Evolutionary conservation across 2,329 filamentous ascomycete genomes (phyloP).

Genomic region (Aspergillus viridinutans): DNA sequence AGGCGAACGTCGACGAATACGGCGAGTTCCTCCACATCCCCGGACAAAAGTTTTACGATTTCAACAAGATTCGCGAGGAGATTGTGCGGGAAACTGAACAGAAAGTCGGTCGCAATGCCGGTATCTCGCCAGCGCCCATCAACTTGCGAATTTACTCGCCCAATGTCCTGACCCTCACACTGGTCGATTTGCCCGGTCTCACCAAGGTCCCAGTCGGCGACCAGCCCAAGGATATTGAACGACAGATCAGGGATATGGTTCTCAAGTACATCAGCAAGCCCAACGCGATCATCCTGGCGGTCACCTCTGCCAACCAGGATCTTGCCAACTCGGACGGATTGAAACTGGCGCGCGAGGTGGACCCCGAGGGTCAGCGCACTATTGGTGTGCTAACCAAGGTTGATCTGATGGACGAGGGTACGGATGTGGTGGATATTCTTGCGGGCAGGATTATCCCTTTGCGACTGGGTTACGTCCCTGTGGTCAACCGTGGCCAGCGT

Average conservation of each 20-base stretch:
- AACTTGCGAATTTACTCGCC: constrained; percentile 98
- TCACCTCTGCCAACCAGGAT: constrained; percentile 95
- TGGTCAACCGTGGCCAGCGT: constrained; percentile 95
- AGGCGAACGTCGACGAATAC: constrained; percentile 93
- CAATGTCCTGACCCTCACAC: constrained; percentile 91
- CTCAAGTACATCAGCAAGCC: constrained; percentile 98
- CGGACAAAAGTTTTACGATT: constrained; percentile 95
- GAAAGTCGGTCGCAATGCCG: constrained; percentile 93
- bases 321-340: constrained; percentile 97
- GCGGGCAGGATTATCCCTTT: constrained; percentile 95
- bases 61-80: constrained; percentile 97
- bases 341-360: constrained; percentile 93
- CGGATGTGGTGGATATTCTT: constrained; percentile 96
- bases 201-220: constrained; percentile 97
- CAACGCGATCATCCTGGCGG: constrained; percentile 95
- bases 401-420: constrained; percentile 97
- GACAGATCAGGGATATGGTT: constrained; percentile 96
- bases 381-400: constrained; percentile 99
- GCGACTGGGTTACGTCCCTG: constrained; percentile 89
- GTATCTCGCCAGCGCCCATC: constrained; percentile 94
- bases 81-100: constrained; percentile 94
- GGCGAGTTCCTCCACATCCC: constrained; percentile 98
- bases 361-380: constrained; percentile 93
- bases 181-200: constrained; percentile 93
- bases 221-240: constrained; percentile 93